These are phyloP conservation scores for Coffea humblotiana DNA, from an alignment of 305 asterid species.

Conservation along the genomic window DNA sequence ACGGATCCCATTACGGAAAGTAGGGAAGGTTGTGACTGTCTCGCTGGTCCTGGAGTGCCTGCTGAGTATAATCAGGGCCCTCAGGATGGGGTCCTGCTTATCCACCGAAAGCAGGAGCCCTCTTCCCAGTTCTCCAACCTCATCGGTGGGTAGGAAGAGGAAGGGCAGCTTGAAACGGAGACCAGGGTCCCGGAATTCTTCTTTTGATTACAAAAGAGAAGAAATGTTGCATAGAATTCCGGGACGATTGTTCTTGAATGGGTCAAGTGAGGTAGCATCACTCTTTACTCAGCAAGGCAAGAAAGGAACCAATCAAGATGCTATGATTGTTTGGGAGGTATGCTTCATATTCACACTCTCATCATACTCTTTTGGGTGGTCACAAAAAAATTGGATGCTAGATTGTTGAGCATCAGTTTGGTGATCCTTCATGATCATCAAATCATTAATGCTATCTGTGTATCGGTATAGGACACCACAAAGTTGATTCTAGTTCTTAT, in stretches of 20 bases:
- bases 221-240: conserved; percentile 65
- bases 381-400: background rate
- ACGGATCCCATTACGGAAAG: conserved; percentile 41
- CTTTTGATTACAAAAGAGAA: conserved; percentile 57
- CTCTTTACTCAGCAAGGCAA: conserved; percentile 73
- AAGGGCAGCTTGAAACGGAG: conserved; percentile 36
- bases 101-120: conserved; percentile 48
- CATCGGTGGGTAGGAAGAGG: conserved; percentile 23
- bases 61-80: conserved; percentile 42
- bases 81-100: conserved; percentile 59
- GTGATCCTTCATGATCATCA: background rate
- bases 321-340: conserved; percentile 98
- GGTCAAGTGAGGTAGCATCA: conserved; percentile 71
- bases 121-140: conserved; percentile 33
- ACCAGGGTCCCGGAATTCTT: conserved; percentile 51
- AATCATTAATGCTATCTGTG: background rate
- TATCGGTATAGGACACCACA: background rate
- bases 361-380: background rate
- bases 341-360: conserved; percentile 11
- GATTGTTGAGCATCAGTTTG: background rate
- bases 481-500: background rate
- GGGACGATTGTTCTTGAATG: conserved; percentile 76
- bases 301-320: conserved; percentile 92
- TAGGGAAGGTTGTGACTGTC: conserved; percentile 33
- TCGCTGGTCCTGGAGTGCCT: conserved; percentile 51